Evolutionary conservation across 352 stramenopile species (phyloP), one percentile per base, ranked within the genome.

Genomic region (Globisporangium splendens): DNA sequence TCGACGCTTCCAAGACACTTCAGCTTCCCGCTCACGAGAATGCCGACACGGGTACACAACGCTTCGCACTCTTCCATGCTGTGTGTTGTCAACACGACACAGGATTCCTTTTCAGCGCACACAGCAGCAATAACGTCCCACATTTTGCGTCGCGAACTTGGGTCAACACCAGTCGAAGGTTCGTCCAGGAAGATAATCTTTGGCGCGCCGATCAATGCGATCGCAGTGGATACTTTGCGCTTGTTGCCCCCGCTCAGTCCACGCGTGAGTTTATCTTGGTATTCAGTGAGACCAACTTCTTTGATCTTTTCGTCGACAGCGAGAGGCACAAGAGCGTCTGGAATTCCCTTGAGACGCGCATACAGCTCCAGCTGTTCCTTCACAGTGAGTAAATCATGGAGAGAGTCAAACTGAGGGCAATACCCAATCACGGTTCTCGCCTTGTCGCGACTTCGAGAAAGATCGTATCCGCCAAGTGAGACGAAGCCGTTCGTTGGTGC

Each of bases 171-270:
- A 12, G 92, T 93, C 12, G 74, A 90, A 43, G 85, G 90, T 69
- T 98, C 95, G 64, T 98, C 94, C 21, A 98, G 65, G 61, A 98
- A 92, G 6, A 97, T 65, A 51, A 98, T 85, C 21, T 83, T 64
- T 17, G 97, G 95, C 28, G 86, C 63, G 18, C 96, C 90, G 59
- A 99, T 96, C 52, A 98, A 86, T 11, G 96, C 95, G 62, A 96
- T 97, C 2, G 95, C 96, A 14, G 98, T 92, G 66, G 83, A 98
- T 0, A 99, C 88, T 69, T 98, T 98, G 48, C 97, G 80, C 76
- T 97, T 99, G 81, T 98, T 98, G 50, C 88, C 89, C 20, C 87
- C 92, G 41, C 69, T 79, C 20, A 83, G 54, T 8, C 62, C 65
- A 7, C 59, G 65, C 11, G 74, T 79, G 8, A 72, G 61, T 47